Conservation (phyloP, 257 asterid genomes). For the Solanum raphanifolium region DNA sequence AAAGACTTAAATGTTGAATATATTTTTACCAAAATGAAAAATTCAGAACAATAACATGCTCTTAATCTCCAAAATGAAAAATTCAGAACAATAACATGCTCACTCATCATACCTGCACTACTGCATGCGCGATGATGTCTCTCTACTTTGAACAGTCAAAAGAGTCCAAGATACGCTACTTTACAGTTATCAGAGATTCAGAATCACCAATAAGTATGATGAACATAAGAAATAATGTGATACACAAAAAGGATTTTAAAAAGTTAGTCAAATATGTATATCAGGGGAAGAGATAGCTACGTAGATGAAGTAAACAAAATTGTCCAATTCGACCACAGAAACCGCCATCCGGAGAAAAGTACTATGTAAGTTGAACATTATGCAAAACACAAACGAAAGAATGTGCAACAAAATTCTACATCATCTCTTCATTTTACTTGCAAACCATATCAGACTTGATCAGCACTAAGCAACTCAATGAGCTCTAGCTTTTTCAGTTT, state of each 20-base stretch:
- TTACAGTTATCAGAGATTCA: not conserved
- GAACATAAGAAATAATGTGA: not conserved
- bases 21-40: no score
- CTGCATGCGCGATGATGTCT: not conserved
- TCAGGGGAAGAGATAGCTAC: not conserved
- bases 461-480: constrained; percentile 26
- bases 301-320: not conserved
- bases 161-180: not conserved
- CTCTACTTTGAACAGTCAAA: not conserved
- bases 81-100: no score
- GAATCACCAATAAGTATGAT: not conserved
- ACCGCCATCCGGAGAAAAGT: not conserved
- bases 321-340: not conserved
- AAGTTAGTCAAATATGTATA: not conserved
- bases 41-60: no score
- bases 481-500: constrained; percentile 59
- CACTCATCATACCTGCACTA: not conserved
- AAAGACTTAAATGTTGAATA: no score
- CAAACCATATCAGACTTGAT: constrained; percentile 5
- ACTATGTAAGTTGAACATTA: not conserved
- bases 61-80: no score
- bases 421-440: not conserved
- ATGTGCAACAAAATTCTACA: not conserved
- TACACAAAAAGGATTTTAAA: not conserved
- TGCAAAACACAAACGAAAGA: not conserved